Percentiles rank a stretch among this genome's conserved stretches.
Evolutionary conservation across 345 rosid genomes (phyloP).

Genomic region (Punica granatum): DNA sequence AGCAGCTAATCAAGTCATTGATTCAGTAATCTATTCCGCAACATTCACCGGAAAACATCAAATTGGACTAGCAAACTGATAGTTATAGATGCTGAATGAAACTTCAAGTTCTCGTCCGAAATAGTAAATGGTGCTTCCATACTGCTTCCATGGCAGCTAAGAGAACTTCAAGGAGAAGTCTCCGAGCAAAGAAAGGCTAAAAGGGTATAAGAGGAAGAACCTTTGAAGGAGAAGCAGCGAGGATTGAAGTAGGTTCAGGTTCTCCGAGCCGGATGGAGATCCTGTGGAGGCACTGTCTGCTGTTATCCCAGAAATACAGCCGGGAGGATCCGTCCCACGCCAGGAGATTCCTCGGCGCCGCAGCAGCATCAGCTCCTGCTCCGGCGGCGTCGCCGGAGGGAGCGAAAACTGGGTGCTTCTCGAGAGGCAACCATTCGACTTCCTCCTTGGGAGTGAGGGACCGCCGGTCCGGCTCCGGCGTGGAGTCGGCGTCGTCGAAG

Average conservation of each 20-base stretch:
- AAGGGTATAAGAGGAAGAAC: slow-evolving; percentile 18
- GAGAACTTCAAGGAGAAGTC: neutral
- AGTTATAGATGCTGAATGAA: no score
- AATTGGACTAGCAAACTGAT: no score
- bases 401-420: slow-evolving; percentile 58
- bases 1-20: neutral
- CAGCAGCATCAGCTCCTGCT: slow-evolving; percentile 6
- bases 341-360: slow-evolving; percentile 42
- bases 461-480: slow-evolving; percentile 24
- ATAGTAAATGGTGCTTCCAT: no score
- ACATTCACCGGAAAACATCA: neutral
- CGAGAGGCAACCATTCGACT: slow-evolving; percentile 68
- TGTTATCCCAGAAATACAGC: slow-evolving; percentile 68
- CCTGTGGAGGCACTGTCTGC: slow-evolving; percentile 53
- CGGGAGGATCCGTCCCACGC: slow-evolving; percentile 92
- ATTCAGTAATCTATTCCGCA: neutral
- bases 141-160: no score
- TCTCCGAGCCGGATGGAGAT: slow-evolving; percentile 80
- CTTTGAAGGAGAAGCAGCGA: slow-evolving; percentile 79
- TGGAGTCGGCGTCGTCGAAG: slow-evolving; percentile 26
- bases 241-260: slow-evolving; percentile 66
- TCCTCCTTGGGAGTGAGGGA: slow-evolving; percentile 49
- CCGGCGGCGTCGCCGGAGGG: slow-evolving; percentile 21
- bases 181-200: neutral
- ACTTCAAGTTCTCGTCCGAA: no score